Percentiles rank a stretch among this genome's conserved stretches.
Conservation (phyloP, 2,329 filamentous ascomycete genomes). For the Xylariaceae sp. region DNA sequence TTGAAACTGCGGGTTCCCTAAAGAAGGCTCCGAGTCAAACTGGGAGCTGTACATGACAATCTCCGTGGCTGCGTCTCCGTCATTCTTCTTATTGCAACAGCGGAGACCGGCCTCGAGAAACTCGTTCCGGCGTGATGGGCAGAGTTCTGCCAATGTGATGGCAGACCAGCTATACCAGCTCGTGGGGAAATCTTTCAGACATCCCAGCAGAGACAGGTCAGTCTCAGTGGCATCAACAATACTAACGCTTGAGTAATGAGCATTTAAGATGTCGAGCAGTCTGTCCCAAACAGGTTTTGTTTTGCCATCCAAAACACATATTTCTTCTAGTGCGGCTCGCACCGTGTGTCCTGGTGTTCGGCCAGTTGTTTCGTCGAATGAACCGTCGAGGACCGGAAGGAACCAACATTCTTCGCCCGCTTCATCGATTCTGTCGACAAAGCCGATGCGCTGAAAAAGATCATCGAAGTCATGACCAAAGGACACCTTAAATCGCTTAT, state of each 20-base stretch:
- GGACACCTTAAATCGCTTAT: constrained; percentile 53
- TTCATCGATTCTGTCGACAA: constrained; percentile 38
- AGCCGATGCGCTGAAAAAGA: constrained; percentile 49
- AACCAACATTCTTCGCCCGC: constrained; percentile 38
- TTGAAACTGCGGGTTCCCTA: constrained; percentile 13
- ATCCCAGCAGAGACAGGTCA: constrained; percentile 26
- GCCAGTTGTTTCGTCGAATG: constrained; percentile 33
- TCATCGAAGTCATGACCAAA: constrained; percentile 48
- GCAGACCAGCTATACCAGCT: constrained; percentile 27
- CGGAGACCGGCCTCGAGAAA: constrained; percentile 26
- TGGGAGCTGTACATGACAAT: constrained; percentile 27
- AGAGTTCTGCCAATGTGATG: constrained; percentile 21
- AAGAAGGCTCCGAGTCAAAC: constrained; percentile 19
- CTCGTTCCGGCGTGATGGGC: constrained; percentile 21
- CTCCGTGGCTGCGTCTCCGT: constrained; percentile 19
- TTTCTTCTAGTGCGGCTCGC: constrained; percentile 30
- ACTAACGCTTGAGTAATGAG: constrained; percentile 4
- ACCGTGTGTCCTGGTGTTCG: constrained; percentile 33
- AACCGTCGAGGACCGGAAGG: constrained; percentile 32
- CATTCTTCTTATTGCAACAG: constrained; percentile 22
- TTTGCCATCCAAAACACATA: constrained; percentile 15
- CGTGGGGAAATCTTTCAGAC: constrained; percentile 24
- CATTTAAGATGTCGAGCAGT: constrained; percentile 22
- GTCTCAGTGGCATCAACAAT: neutral
- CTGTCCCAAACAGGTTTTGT: constrained; percentile 22